A percentile compares a stretch with the other conserved stretches of the same genome.
These are phyloP conservation scores for Plasmopara muralis DNA, from an alignment of 352 stramenopile species.

Conservation along the genomic window DNA sequence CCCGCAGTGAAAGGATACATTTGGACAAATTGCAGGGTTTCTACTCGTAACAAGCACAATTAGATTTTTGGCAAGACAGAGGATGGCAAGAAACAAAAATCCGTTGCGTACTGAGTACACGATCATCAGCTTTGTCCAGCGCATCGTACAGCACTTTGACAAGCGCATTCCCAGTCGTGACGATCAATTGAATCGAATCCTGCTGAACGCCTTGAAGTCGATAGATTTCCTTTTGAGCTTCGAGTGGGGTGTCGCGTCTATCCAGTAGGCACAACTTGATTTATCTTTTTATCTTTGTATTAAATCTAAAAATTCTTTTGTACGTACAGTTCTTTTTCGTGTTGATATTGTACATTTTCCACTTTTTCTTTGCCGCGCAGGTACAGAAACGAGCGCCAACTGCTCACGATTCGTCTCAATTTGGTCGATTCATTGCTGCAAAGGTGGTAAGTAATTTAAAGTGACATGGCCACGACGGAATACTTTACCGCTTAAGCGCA, in stretches of 20 bases:
- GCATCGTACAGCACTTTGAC: conserved; percentile 55
- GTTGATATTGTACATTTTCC: conserved; percentile 40
- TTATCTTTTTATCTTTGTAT: not conserved
- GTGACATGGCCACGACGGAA: not conserved
- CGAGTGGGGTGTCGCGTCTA: conserved; percentile 39
- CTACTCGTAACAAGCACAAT: conserved; percentile 12
- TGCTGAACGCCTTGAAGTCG: conserved; percentile 44
- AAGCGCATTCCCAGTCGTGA: conserved; percentile 52
- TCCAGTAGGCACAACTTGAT: not conserved
- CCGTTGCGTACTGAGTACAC: conserved; percentile 37
- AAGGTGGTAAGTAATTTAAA: not conserved
- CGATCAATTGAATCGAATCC: conserved; percentile 52
- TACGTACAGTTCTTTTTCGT: conserved; percentile 53
- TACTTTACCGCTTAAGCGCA: conserved; percentile 36
- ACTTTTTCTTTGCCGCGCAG: conserved; percentile 47
- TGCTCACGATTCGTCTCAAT: conserved; percentile 34
- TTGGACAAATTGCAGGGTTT: conserved; percentile 47
- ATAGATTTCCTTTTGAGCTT: conserved; percentile 52
- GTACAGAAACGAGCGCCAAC: conserved; percentile 49
- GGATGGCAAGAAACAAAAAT: no score
- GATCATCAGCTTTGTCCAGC: conserved; percentile 43
- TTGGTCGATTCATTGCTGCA: conserved; percentile 45
- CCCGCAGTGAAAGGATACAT: conserved; percentile 58
- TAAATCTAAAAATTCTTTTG: no score
- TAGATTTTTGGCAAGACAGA: no score